Evolutionary conservation across 192 early-diverging fungal genomes (phyloP).

Genomic region (Jimgerdemannia flammicorona): DNA sequence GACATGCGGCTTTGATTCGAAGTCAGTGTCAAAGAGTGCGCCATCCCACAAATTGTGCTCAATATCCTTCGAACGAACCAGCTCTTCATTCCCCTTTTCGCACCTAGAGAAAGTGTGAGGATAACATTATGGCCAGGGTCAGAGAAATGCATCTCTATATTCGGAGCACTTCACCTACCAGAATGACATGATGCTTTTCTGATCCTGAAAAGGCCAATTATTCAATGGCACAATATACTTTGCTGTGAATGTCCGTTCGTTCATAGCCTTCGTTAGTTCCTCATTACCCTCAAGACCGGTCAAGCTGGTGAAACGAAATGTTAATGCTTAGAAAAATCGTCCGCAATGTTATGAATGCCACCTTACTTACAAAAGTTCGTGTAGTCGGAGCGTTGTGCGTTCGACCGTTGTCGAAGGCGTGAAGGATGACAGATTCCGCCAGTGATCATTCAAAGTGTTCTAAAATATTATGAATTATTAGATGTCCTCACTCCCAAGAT

Average conservation of each 20-base stretch:
- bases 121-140: not conserved
- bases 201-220: constrained; percentile 1
- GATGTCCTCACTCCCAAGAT: not conserved
- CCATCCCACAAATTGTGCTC: constrained; percentile 10
- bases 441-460: not conserved
- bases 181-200: not conserved
- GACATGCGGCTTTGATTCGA: constrained; percentile 3
- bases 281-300: not conserved
- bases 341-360: not conserved
- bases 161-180: constrained; percentile 1
- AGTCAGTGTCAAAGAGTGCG: not conserved
- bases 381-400: not conserved
- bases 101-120: constrained; percentile 1
- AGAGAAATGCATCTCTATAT: not conserved
- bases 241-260: constrained; percentile 4
- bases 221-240: constrained; percentile 5
- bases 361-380: not conserved
- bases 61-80: not conserved
- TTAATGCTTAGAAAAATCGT: not conserved
- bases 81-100: constrained; percentile 5
- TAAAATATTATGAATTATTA: not conserved
- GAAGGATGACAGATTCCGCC: not conserved
- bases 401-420: not conserved
- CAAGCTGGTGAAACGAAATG: not conserved
- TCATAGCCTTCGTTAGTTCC: not conserved